Base-by-base conservation (phyloP, 2,329 filamentous ascomycete genomes). In the Cercospora sp. region DNA sequence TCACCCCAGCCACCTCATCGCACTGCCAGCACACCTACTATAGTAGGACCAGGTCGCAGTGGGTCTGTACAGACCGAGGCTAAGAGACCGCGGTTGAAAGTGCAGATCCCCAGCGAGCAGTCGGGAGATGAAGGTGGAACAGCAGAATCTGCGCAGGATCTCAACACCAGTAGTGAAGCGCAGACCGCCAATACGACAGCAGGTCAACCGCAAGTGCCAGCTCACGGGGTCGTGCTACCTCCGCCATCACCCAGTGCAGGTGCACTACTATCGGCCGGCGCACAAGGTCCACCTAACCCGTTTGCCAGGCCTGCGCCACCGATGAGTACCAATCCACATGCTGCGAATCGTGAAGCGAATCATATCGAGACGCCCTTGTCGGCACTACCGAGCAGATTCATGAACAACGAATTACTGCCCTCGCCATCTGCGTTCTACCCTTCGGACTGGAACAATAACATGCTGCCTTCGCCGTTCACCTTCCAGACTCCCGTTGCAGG, bases 381-480 rank as follows among this genome's bases (percentile, higher is more conserved):
- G 1, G 94, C 94, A 3, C 84, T 99, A 10, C 95, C 95, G 0
- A 97, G 92, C 61, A 89, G 94, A 48, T 97, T 98, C 79, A 90
- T 98, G 73, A 91, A 90, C 67, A 92, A 91, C 72, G 92, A 94
- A 40, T 89, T 97, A 64, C 84, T 98, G 16, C 94, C 95, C 0
- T 97, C 92, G 65, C 95, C 95, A 0, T 96, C 91, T 71, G 93
- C 89, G 72, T 97, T 98, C 81, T 98, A 97, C 76, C 89, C 91
- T 0, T 36, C 48, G 5, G 93, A 97, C 71, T 97, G 94, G 94
- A 86, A 75, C 79, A 78, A 78, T 51, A 97, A 95, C 75, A 95
- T 96, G 72, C 84, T 98, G 60, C 94, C 94, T 0, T 97, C 93
- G 78, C 95, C 95, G 9, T 82, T 98, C 71, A 97, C 94, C 69